Percentiles rank a stretch among this genome's conserved stretches.
phyloP scores from a whole-genome alignment of 1,284 basidiomycete genomes.

The Puccinia triticina region DNA sequence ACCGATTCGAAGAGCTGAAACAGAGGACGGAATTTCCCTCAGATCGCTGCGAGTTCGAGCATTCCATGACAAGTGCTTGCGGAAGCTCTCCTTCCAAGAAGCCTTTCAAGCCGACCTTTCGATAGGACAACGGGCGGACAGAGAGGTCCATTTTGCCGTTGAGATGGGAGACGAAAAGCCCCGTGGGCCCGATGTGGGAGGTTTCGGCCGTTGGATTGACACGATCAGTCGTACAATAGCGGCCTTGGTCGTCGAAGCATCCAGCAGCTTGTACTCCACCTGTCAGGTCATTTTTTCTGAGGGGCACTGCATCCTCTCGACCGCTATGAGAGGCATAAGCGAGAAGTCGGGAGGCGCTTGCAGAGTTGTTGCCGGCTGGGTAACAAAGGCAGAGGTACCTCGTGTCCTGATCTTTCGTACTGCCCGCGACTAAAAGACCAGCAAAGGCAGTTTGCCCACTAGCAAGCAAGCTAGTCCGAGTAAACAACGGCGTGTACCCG shows the following conservation, averaged over 20 bases:
- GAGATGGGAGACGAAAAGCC: constrained; percentile 4
- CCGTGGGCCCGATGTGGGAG: background rate
- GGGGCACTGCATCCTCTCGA: background rate
- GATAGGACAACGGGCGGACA: background rate
- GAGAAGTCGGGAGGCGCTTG: background rate
- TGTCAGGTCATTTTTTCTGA: background rate
- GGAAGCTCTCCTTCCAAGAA: background rate
- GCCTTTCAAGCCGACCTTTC: constrained; percentile 21
- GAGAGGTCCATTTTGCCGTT: background rate
- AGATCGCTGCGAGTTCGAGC: background rate
- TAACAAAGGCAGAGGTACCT: constrained; percentile 8
- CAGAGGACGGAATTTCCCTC: constrained; percentile 4
- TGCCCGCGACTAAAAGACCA: constrained; percentile 6
- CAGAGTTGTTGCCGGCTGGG: background rate
- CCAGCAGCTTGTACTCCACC: background rate
- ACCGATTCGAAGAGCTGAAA: constrained; percentile 25
- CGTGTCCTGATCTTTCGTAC: constrained; percentile 8
- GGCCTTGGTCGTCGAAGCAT: constrained; percentile 11
- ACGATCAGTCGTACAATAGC: background rate
- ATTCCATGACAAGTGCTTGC: background rate
- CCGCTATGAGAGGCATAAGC: constrained; percentile 14
- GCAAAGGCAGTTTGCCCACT: background rate
- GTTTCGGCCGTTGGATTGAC: background rate
- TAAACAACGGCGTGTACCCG: constrained; percentile 22
- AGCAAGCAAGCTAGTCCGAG: background rate